phyloP scores from a whole-genome alignment of 2,329 filamentous ascomycete genomes.

The Fusarium luffae region DNA sequence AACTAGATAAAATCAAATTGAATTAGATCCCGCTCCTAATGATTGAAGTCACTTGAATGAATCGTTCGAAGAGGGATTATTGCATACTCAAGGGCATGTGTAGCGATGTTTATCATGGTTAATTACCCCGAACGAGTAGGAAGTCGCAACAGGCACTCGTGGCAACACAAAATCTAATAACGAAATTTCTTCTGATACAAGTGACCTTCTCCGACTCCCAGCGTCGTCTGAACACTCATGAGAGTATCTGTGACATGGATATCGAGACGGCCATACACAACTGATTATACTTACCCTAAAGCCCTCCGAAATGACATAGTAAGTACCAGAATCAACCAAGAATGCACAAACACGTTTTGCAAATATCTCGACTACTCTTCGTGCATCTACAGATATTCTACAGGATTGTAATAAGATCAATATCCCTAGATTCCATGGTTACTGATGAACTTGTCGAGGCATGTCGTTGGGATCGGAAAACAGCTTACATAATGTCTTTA shows the following conservation, averaged over 20 bases:
- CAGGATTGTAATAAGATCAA: neutral
- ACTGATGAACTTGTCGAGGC: neutral
- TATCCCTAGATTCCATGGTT: neutral
- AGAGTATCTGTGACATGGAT: neutral
- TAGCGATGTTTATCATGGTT: too few species aligned
- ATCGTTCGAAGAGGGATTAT: too few species aligned
- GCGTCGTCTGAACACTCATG: neutral
- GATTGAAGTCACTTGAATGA: too few species aligned
- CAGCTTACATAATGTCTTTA: neutral
- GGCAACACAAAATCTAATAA: fast-evolving
- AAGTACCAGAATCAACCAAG: neutral
- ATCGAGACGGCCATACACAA: neutral
- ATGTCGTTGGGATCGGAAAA: neutral
- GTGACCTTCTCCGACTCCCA: neutral
- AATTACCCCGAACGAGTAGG: fast-evolving
- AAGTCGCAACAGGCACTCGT: neutral
- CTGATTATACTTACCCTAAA: neutral
- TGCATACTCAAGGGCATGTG: too few species aligned
- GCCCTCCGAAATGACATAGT: neutral
- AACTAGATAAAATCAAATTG: too few species aligned
- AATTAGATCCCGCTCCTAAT: too few species aligned
- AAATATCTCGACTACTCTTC: fast-evolving
- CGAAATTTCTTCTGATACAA: neutral
- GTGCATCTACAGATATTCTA: fast-evolving
- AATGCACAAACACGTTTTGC: neutral